Evolutionary conservation across 2,329 filamentous ascomycete species (phyloP).

Genomic region (Monilinia laxa): DNA sequence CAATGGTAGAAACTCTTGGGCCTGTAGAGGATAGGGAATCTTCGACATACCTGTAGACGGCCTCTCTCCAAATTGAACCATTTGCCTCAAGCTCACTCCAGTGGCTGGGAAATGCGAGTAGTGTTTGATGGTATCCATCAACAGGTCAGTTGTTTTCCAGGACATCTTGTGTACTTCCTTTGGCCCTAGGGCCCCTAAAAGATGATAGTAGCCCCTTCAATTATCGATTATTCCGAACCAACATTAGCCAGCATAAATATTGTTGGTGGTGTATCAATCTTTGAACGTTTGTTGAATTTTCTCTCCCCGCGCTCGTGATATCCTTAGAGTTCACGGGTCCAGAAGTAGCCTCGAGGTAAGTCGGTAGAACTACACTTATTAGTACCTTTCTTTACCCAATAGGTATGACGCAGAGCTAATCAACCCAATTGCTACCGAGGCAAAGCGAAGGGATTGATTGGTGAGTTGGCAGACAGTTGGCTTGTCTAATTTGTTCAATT

Average conservation of each 20-base stretch:
- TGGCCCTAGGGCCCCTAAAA: conserved; percentile 37
- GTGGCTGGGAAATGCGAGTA: conserved; percentile 97
- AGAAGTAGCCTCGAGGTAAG: background rate
- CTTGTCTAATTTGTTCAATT: background rate
- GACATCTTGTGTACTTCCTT: conserved; percentile 61
- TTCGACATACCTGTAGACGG: conserved; percentile 75
- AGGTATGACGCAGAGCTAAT: conserved; percentile 21
- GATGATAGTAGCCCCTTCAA: conserved; percentile 30
- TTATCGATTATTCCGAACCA: conserved; percentile 20
- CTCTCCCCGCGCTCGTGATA: conserved; percentile 22
- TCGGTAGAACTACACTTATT: no score
- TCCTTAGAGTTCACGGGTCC: background rate
- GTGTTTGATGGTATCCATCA: conserved; percentile 97
- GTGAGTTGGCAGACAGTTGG: background rate
- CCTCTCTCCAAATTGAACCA: conserved; percentile 97
- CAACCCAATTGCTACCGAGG: conserved; percentile 18
- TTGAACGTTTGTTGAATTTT: conserved; percentile 18
- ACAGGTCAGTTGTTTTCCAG: conserved; percentile 84
- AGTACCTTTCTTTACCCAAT: background rate
- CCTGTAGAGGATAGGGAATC: background rate
- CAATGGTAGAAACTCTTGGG: conserved; percentile 6
- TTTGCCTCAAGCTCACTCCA: conserved; percentile 92
- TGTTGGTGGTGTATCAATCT: background rate
- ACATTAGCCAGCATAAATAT: conserved; percentile 24
- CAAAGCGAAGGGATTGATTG: conserved; percentile 13